Conservation (phyloP, 306 rosid genomes). For the Gastrolobium villosum region DNA sequence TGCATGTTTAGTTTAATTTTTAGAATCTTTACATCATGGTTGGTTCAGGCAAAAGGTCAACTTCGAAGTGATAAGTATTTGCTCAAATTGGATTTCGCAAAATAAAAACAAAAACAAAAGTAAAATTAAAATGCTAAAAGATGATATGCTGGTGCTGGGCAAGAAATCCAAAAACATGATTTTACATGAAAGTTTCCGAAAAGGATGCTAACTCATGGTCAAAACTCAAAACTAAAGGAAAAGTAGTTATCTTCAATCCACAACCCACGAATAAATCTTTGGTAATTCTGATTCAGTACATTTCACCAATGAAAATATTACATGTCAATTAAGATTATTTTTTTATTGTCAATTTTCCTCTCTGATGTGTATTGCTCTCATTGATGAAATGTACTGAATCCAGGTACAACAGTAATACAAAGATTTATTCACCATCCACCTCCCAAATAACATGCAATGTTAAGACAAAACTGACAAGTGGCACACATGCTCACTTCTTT, state of each 20-base stretch:
- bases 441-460: background rate
- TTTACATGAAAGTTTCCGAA: background rate
- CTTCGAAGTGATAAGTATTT: background rate
- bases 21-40: background rate
- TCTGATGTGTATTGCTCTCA: no score
- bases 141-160: background rate
- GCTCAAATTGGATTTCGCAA: background rate
- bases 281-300: no score
- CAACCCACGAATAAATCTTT: no score
- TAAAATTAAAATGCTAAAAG: no score
- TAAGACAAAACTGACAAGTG: background rate
- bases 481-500: conserved; percentile 13
- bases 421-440: no score
- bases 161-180: background rate
- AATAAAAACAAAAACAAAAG: background rate
- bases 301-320: no score
- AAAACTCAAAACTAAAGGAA: conserved; percentile 1
- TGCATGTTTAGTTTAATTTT: background rate
- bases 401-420: no score
- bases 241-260: conserved; percentile 18
- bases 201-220: background rate
- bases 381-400: no score
- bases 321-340: no score
- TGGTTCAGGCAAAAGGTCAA: background rate
- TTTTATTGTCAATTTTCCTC: no score